Evolutionary conservation across 2,329 filamentous ascomycete species (phyloP), one percentile per base, ranked within the genome.

Genomic region (Ascocoryne sarcoides): DNA sequence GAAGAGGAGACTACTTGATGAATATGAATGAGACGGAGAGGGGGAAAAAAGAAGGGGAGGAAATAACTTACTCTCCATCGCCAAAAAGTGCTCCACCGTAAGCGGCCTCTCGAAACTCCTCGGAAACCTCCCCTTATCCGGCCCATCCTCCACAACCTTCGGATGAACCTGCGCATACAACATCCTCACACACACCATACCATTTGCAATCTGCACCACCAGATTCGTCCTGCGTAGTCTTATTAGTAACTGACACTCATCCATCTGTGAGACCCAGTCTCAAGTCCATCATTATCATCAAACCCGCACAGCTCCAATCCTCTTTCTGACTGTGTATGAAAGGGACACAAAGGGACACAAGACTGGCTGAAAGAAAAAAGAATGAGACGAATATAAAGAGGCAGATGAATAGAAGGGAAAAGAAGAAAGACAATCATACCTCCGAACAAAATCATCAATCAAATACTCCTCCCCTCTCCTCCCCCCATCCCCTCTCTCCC

Each of bases 81-180:
- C 10, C 10, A 48, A n/a, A 23, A 55, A 42, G 18, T 48, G 45
- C 7, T 52, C 39, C 5, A 55, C 16, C 7, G 32, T 21, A 21
- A 35, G 35, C 5, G 51, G 53, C 2, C 17, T 21, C 9, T 51
- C 39, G 32, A 55, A 55, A 5, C 46, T 47, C 4, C 36, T n/a
- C 2, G 51, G 50, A 10, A 40, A 52, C 2, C 30, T n/a, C 0
- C 48, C 46, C n/a, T 45, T 26, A 7, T 35, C 19, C 3, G 30
- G 19, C 10, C 46, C 46, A 31, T 46, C 34, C 7, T 32, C 17
- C 2, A 31, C 35, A 10, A 51, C 14, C 23, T 53, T 55, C 2
- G 53, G 53, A 30, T 55, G 51, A 5, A 55, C 34, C 18, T 55
- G 44, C 10, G 45, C 47, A 20, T 49, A 43, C 9, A 32, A n/a